Evolutionary conservation across 2,329 filamentous ascomycete genomes (phyloP).

Genomic region (Trichoderma citrinoviride): DNA sequence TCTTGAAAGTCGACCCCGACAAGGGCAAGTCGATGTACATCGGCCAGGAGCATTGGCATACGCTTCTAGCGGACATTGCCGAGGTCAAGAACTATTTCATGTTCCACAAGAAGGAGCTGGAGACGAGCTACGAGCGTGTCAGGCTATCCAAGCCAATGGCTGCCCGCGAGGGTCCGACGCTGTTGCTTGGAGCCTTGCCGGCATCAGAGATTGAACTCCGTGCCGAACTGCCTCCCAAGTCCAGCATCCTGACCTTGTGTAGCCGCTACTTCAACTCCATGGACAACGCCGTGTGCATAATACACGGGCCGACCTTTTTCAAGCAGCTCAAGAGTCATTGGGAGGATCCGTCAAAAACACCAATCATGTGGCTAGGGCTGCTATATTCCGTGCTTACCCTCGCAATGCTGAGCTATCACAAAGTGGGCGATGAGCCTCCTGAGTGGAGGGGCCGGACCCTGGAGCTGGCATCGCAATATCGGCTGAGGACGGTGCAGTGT

Average conservation of each 20-base stretch:
- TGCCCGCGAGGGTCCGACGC: slow-evolving; percentile 65
- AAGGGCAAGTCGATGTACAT: slow-evolving; percentile 78
- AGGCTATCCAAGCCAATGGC: slow-evolving; percentile 62
- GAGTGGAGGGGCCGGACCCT: slow-evolving; percentile 69
- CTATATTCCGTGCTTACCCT: slow-evolving; percentile 75
- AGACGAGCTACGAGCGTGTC: slow-evolving; percentile 75
- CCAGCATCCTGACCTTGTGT: slow-evolving; percentile 79
- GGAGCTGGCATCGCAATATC: slow-evolving; percentile 62
- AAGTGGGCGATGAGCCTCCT: slow-evolving; percentile 74
- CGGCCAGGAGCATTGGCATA: slow-evolving; percentile 80
- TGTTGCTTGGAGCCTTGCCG: slow-evolving; percentile 73
- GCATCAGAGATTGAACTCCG: slow-evolving; percentile 75
- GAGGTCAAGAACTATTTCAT: slow-evolving; percentile 92
- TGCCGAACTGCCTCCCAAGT: slow-evolving; percentile 74
- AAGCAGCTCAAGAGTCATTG: slow-evolving; percentile 65
- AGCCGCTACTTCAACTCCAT: slow-evolving; percentile 87
- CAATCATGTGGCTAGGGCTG: slow-evolving; percentile 74
- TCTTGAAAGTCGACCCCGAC: slow-evolving; percentile 75
- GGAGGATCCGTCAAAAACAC: slow-evolving; percentile 69
- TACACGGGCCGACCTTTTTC: slow-evolving; percentile 83
- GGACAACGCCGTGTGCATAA: slow-evolving; percentile 67
- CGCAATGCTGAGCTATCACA: slow-evolving; percentile 75
- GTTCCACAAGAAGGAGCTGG: slow-evolving; percentile 83
- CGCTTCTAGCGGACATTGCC: slow-evolving; percentile 75
- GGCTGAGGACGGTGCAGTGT: slow-evolving; percentile 73